Evolutionary conservation across 1,284 basidiomycete genomes (phyloP), one percentile per base, ranked within the genome.

Genomic region (Moesziomyces sp.): DNA sequence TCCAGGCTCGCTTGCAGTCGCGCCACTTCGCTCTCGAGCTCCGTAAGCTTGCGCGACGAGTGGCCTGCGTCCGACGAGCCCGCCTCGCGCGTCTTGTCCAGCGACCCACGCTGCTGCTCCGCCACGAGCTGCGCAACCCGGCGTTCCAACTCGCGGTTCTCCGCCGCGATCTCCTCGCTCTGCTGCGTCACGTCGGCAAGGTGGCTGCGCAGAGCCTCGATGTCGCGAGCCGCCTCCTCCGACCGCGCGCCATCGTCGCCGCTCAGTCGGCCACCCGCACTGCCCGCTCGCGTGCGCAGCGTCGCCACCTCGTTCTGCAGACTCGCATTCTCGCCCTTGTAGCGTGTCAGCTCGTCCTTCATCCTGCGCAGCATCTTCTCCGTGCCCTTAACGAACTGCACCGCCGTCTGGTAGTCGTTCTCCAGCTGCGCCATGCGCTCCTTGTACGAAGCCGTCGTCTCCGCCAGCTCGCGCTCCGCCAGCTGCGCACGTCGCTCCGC

Each of bases 321-420:
- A 45, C 64, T 65, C 33, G 79, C 78, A 64, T 83, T 83, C 65
- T 82, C 82, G 28, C 74, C 76, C 64, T 82, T 81, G 72, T 78
- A 74, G 69, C 78, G 80, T 46, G 77, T 77, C 50, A 80, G 84
- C 83, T 82, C 82, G 85, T 86, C 87, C 85, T 95, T 94, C 92
- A 99, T 95, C 77, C 93, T 90, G 75, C 94, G 91, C 87, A 98
- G 92, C 91, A 99, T 96, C 87, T 97, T 98, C 86, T 99, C 97
- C 0, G 95, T 98, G 55, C 94, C 94, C 88, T 94, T 95, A 82
- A 84, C 83, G 47, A 81, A 84, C 56, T 93, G 91, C 67, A 95
- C 93, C 23, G 93, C 93, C 47, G 93, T 88, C 83, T 96, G 92
- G 85, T 98, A 97, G 84, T 98, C 95, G 75, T 93, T 91, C 85